Evolutionary conservation across 441 rosid genomes (phyloP).

Genomic region (Bocquillonia castaneifolia): DNA sequence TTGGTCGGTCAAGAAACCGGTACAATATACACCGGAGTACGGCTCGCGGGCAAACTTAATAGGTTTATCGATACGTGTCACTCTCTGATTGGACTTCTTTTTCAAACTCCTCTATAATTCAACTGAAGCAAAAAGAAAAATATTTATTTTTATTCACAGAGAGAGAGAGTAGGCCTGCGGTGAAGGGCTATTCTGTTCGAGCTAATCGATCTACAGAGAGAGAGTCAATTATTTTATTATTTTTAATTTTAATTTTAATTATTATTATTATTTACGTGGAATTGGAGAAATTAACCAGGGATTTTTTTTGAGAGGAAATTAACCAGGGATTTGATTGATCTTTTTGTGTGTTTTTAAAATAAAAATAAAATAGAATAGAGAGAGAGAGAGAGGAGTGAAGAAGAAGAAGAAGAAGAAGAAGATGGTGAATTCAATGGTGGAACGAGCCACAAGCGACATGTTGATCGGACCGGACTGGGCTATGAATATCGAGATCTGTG

Average conservation of each 20-base stretch:
- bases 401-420: slow-evolving; percentile 19
- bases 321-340: too few relatives aligned
- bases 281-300: too few relatives aligned
- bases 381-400: too few relatives aligned
- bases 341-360: too few relatives aligned
- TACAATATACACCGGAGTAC: slow-evolving; percentile 12
- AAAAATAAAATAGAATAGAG: too few relatives aligned
- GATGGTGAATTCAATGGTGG: slow-evolving; percentile 98
- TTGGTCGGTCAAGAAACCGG: slow-evolving; percentile 37
- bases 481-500: slow-evolving; percentile 99
- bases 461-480: slow-evolving; percentile 99
- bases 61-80: slow-evolving; percentile 26
- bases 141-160: not conserved
- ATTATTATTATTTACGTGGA: too few relatives aligned
- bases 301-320: too few relatives aligned
- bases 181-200: slow-evolving; percentile 18
- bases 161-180: slow-evolving; percentile 8
- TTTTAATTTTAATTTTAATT: too few relatives aligned
- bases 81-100: slow-evolving; percentile 8
- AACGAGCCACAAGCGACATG: slow-evolving; percentile 96
- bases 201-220: slow-evolving; percentile 27
- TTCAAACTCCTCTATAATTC: slow-evolving; percentile 13
- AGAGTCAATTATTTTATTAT: slow-evolving; percentile 4
- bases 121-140: slow-evolving; percentile 10
- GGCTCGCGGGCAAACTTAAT: not conserved